A percentile compares a stretch with the other conserved stretches of the same genome.
phyloP scores from a whole-genome alignment of 1,284 basidiomycete genomes.

The Puccinia polysora region DNA sequence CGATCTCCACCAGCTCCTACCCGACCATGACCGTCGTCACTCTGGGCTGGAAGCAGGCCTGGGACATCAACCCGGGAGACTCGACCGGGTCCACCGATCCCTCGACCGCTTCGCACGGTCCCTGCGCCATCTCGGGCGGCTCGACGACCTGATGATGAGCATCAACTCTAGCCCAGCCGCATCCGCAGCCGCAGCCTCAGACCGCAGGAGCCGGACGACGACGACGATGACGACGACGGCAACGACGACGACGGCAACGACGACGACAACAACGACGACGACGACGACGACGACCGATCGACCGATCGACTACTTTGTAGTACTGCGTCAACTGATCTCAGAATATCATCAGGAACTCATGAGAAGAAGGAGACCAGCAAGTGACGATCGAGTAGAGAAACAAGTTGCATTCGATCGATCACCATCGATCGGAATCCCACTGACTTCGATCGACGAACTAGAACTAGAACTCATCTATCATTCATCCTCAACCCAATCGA shows the following conservation, averaged over 20 bases:
- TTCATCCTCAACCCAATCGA: neutral
- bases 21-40: neutral
- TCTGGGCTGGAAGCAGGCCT: no score
- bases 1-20: constrained; percentile 20
- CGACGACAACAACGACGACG: neutral
- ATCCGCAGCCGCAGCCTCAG: no score
- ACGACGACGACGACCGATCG: neutral
- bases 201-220: no score
- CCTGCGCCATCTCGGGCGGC: neutral
- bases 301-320: constrained; percentile 16
- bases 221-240: no score
- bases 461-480: constrained; percentile 27
- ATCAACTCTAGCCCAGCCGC: neutral
- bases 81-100: neutral
- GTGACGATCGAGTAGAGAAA: neutral
- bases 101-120: neutral
- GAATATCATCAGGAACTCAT: neutral
- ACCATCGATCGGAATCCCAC: constrained; percentile 23
- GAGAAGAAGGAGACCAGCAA: neutral
- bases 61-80: neutral
- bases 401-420: neutral
- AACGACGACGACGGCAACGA: neutral
- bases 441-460: constrained; percentile 18
- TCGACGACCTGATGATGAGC: neutral
- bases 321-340: constrained; percentile 8